Conservation (phyloP, 257 asterid genomes). For the Agastache rugosa region DNA sequence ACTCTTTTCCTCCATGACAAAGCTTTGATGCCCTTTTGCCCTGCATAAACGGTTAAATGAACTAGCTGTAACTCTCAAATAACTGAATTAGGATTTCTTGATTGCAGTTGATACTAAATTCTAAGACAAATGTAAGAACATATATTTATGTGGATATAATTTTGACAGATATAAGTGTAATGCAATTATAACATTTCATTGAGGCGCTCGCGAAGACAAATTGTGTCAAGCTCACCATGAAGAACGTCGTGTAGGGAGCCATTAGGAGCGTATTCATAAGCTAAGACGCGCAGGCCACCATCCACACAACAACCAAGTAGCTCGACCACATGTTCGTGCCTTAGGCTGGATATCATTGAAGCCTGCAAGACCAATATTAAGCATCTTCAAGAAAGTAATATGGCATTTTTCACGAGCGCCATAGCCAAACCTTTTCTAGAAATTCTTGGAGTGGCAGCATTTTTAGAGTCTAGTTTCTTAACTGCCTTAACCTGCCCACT, state of each 20-base stretch:
- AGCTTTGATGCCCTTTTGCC: slow-evolving; percentile 24
- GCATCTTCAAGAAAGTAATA: neutral
- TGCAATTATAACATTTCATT: neutral
- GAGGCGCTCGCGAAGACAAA: neutral
- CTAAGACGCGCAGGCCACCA: slow-evolving; percentile 50
- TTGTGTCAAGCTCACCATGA: slow-evolving; percentile 46
- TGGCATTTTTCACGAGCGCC: neutral
- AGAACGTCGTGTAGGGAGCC: slow-evolving; percentile 68
- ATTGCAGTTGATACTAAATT: too few species aligned
- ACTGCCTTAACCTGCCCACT: slow-evolving; percentile 37
- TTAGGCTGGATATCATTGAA: slow-evolving; percentile 53
- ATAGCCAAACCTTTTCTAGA: slow-evolving; percentile 35
- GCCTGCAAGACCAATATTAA: slow-evolving; percentile 43
- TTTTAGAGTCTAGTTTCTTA: slow-evolving; percentile 32
- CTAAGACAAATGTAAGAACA: neutral
- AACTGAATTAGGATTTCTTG: neutral
- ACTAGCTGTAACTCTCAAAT: too few species aligned
- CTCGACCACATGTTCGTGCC: slow-evolving; percentile 60
- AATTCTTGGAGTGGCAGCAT: slow-evolving; percentile 31
- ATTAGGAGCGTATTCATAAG: slow-evolving; percentile 60
- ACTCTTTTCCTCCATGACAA: slow-evolving; percentile 41
- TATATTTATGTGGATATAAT: too few species aligned
- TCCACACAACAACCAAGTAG: slow-evolving; percentile 64
- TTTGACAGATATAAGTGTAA: neutral
- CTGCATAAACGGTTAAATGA: too few species aligned